Percentiles rank a stretch among this genome's conserved stretches.
These are phyloP conservation scores for Rhizophagus sp. DNA, from an alignment of 192 early-diverging fungal species.

Conservation along the genomic window DNA sequence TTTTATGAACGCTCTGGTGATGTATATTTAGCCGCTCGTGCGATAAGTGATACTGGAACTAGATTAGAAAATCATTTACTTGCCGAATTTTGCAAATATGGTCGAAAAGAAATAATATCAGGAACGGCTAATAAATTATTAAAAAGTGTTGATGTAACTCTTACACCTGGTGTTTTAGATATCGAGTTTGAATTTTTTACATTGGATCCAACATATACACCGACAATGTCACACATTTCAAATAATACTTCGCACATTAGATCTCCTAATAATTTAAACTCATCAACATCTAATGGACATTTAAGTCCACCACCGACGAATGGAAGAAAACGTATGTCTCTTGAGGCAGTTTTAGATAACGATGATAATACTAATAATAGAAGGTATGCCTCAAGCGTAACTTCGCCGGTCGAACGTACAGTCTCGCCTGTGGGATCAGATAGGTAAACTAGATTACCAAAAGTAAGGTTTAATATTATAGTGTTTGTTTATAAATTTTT, in stretches of 20 bases:
- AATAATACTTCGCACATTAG: not conserved
- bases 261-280: not conserved
- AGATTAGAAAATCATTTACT: slow-evolving; percentile 31
- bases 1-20: slow-evolving; percentile 36
- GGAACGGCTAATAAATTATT: slow-evolving; percentile 33
- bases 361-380: slow-evolving; percentile 24
- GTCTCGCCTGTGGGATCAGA: slow-evolving; percentile 16
- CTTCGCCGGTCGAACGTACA: not conserved
- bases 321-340: slow-evolving; percentile 33
- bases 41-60: slow-evolving; percentile 31
- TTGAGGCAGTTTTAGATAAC: slow-evolving; percentile 38
- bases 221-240: slow-evolving; percentile 9
- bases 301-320: not conserved
- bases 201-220: slow-evolving; percentile 26
- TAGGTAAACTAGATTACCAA: not conserved
- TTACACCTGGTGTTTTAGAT: not conserved
- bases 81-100: slow-evolving; percentile 39
- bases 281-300: not conserved
- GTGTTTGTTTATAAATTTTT: not conserved
- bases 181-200: slow-evolving; percentile 19
- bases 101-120: slow-evolving; percentile 21
- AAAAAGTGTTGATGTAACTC: slow-evolving; percentile 18
- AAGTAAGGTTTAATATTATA: not conserved
- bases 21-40: slow-evolving; percentile 35
- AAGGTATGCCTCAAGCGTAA: slow-evolving; percentile 22